Conservation (phyloP, 2,329 filamentous ascomycete species). For the Pseudocercospora musae region DNA sequence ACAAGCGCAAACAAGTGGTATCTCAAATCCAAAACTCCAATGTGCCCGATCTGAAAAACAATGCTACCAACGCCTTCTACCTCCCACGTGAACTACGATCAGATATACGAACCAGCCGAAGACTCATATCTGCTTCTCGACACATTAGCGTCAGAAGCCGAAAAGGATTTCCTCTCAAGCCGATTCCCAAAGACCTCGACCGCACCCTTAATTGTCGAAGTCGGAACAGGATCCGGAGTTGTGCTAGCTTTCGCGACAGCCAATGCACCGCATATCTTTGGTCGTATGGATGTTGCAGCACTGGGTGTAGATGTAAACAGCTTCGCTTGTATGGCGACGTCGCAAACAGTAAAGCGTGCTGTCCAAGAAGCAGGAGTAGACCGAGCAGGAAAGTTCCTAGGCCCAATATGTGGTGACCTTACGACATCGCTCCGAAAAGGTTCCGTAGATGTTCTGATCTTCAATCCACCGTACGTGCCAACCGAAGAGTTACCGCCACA, state of each 20-base stretch:
- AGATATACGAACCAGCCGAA: slow-evolving; percentile 92
- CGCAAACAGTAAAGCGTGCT: slow-evolving; percentile 61
- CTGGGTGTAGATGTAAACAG: slow-evolving; percentile 81
- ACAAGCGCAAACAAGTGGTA: slow-evolving; percentile 1
- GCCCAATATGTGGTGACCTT: slow-evolving; percentile 69
- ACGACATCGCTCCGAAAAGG: slow-evolving; percentile 56
- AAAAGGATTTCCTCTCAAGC: slow-evolving; percentile 64
- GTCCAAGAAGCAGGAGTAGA: slow-evolving; percentile 32
- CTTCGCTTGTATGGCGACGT: slow-evolving; percentile 75
- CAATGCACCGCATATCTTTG: slow-evolving; percentile 70
- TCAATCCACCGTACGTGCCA: slow-evolving; percentile 97
- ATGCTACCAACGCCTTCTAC: slow-evolving; percentile 96
- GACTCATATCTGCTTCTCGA: slow-evolving; percentile 94
- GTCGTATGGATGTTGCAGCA: slow-evolving; percentile 65
- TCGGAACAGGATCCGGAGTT: slow-evolving; percentile 89
- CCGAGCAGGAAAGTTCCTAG: slow-evolving; percentile 55
- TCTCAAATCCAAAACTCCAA: slow-evolving; percentile 2
- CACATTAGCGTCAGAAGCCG: slow-evolving; percentile 70
- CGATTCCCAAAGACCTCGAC: slow-evolving; percentile 51
- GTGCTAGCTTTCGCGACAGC: slow-evolving; percentile 85
- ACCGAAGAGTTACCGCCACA: slow-evolving; percentile 65
- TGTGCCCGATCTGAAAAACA: slow-evolving; percentile 4
- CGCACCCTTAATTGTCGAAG: slow-evolving; percentile 67
- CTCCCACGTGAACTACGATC: slow-evolving; percentile 81
- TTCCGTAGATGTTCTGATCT: slow-evolving; percentile 78